Evolutionary conservation across 2,329 filamentous ascomycete species (phyloP), one percentile per base, ranked within the genome.

Genomic region (Botrytis galanthina): DNA sequence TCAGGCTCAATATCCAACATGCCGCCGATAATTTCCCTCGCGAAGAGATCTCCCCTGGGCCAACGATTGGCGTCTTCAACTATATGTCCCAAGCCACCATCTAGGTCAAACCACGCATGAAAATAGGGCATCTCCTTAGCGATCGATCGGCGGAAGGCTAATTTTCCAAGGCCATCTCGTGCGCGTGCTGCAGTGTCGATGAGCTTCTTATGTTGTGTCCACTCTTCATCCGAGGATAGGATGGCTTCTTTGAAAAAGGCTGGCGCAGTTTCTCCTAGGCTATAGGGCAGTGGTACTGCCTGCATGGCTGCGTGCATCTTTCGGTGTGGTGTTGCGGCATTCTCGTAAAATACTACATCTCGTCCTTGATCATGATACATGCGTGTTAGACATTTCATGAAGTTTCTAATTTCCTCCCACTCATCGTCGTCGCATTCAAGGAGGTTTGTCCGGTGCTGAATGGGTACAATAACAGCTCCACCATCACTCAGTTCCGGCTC

Each of bases 51-150:
- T 0, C 95, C 95, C 78, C 88, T 89, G 0, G 97, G 97, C 96
- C 96, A 99, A 69, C 90, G 86, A 67, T 90, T 87, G 42, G 90
- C 85, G 78, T 99, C 93, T 83, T 99, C 96, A 0, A 99, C 93
- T 14, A 99, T 86, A 81, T 99, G 96, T 0, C 94, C 96, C 76
- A 99, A 83, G 0, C 96, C 96, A 3, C 96, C 96, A 80, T 99
- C 95, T 1, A 99, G 85, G 70, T 90, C 89, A 81, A 98, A 98
- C 95, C 95, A 99, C 32, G 91, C 95, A 82, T 99, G 96, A 80
- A 99, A 99, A 82, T 99, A 99, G 0, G 97, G 95, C 93, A 97
- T 95, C 84, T 99, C 95, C 84, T 97, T 97, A 20, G 93, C 93
- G 75, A 99, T 86, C 32, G 88, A 92, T 73, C 90, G 87, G 1